Evolutionary conservation across 108 stramenopile species (phyloP).

Genomic region (Phaeodactylum tricornutum): DNA sequence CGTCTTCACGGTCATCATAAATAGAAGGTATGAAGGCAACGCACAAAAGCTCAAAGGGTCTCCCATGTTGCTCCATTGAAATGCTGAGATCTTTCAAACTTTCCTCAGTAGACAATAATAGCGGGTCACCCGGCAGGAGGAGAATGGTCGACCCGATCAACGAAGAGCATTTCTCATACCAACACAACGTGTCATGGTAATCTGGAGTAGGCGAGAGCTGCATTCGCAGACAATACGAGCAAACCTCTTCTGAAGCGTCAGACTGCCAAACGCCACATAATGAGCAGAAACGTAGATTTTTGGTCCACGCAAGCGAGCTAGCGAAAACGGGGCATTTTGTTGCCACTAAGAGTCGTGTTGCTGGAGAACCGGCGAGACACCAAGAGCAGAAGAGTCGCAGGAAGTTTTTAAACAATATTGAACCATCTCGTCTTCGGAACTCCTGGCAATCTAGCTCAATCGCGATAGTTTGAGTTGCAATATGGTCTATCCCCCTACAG

Average conservation of each 20-base stretch:
- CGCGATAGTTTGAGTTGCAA: not conserved
- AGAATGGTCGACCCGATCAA: slow-evolving; percentile 31
- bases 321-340: slow-evolving; percentile 5
- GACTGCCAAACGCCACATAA: not conserved
- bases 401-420: slow-evolving; percentile 15
- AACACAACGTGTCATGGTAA: not conserved
- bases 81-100: not conserved
- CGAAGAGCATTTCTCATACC: slow-evolving; percentile 19
- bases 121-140: slow-evolving; percentile 25
- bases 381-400: slow-evolving; percentile 16
- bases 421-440: not conserved
- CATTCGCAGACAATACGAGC: not conserved
- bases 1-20: not conserved
- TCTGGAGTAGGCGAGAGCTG: not conserved
- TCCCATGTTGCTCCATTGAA: not conserved
- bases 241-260: not conserved
- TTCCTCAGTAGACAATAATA: slow-evolving; percentile 6
- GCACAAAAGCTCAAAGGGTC: not conserved
- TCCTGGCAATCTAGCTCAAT: not conserved
- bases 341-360: slow-evolving; percentile 4
- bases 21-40: not conserved
- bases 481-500: slow-evolving; percentile 5
- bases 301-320: not conserved
- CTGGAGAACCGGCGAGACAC: slow-evolving; percentile 11
- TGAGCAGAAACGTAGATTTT: not conserved